phyloP scores from a whole-genome alignment of 371 early-diverging fungal species.

The Umbelopsis sp. region DNA sequence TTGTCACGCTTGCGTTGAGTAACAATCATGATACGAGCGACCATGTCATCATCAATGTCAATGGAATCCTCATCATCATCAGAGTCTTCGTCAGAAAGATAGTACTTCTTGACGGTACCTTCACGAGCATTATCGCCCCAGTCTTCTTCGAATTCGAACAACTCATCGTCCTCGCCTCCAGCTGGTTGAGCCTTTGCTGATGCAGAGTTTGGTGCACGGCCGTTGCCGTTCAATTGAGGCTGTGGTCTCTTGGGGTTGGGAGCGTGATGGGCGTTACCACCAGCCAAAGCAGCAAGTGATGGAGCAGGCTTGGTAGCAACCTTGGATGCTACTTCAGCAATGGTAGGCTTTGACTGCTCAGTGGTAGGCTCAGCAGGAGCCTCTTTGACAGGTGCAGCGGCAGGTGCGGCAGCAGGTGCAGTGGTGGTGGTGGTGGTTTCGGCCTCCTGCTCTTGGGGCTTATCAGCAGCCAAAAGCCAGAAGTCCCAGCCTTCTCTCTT shows the following conservation, averaged over 20 bases:
- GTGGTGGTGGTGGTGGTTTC: not conserved
- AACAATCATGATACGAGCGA: conserved; percentile 89
- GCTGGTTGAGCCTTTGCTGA: conserved; percentile 21
- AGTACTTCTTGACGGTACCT: conserved; percentile 67
- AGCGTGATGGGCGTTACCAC: conserved; percentile 29
- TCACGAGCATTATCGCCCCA: conserved; percentile 59
- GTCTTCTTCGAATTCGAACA: conserved; percentile 81
- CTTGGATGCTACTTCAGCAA: conserved; percentile 26
- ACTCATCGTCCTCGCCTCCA: conserved; percentile 62
- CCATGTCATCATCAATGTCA: conserved; percentile 85
- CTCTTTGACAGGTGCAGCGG: conserved; percentile 3
- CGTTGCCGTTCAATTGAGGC: conserved; percentile 25
- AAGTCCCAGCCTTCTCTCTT: conserved; percentile 76
- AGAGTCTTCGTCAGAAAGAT: conserved; percentile 63
- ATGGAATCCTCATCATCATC: conserved; percentile 72
- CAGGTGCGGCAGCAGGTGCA: conserved; percentile 12
- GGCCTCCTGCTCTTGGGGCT: conserved; percentile 23
- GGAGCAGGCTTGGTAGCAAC: conserved; percentile 32
- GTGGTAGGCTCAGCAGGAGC: conserved; percentile 18
- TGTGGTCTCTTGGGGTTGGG: conserved; percentile 24
- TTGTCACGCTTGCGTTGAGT: conserved; percentile 84
- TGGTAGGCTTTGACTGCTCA: conserved; percentile 16
- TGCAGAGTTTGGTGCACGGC: conserved; percentile 25
- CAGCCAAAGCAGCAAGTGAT: conserved; percentile 49
- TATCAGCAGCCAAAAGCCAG: conserved; percentile 68